Percentiles rank a stretch among this genome's conserved stretches.
phyloP scores from a whole-genome alignment of 345 rosid genomes.

The Mangifera indica region DNA sequence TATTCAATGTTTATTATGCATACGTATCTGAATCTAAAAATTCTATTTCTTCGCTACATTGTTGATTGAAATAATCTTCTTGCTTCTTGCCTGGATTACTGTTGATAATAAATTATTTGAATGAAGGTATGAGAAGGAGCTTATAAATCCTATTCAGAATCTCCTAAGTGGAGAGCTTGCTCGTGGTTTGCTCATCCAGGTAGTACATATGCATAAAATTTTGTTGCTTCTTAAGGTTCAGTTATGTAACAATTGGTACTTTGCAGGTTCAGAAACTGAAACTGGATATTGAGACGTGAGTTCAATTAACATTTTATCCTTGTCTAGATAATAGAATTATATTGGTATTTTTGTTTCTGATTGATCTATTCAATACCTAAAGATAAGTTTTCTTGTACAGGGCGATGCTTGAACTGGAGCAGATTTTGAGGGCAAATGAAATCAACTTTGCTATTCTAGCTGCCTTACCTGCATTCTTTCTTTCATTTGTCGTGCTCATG shows the following conservation, averaged over 20 bases:
- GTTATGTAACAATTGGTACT: conserved; percentile 10
- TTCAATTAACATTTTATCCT: conserved; percentile 26
- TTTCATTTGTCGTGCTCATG: conserved; percentile 62
- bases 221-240: conserved; percentile 20
- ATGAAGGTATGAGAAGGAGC: conserved; percentile 84
- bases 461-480: conserved; percentile 91
- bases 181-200: conserved; percentile 95
- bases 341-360: conserved; percentile 12
- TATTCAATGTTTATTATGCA: too few relatives aligned
- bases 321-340: conserved; percentile 13
- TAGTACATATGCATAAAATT: conserved; percentile 23
- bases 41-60: background rate
- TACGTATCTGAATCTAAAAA: background rate
- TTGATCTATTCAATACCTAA: conserved; percentile 17
- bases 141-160: conserved; percentile 82
- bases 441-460: conserved; percentile 94
- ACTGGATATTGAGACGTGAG: conserved; percentile 90
- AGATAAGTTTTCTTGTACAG: conserved; percentile 37
- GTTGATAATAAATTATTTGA: background rate
- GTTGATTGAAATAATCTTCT: background rate
- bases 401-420: conserved; percentile 97
- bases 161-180: conserved; percentile 93
- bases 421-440: conserved; percentile 94
- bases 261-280: conserved; percentile 97
- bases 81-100: background rate